Evolutionary conservation across 225 moss, liverwort and hornwort species (phyloP).

Genomic region (Polytrichum commune): DNA sequence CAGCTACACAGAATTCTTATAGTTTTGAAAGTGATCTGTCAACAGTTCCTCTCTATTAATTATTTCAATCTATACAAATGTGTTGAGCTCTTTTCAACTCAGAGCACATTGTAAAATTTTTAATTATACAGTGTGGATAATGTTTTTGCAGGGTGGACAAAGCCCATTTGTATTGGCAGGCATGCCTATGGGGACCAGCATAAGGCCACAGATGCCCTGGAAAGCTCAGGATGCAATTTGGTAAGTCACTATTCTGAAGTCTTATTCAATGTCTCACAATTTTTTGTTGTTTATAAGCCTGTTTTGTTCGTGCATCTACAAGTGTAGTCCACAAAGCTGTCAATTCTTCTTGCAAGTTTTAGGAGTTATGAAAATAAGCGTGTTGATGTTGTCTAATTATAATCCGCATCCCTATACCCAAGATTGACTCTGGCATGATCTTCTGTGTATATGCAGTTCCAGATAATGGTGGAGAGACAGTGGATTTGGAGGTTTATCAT

Average conservation of each 20-base stretch:
- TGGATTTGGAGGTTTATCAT: constrained; percentile 70
- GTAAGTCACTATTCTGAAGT: constrained; percentile 19
- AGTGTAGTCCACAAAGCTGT: too few species aligned
- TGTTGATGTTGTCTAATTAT: neutral
- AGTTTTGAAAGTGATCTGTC: too few species aligned
- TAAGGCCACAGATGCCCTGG: constrained; percentile 86
- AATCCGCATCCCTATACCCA: neutral
- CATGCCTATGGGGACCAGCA: constrained; percentile 92
- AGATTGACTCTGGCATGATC: neutral
- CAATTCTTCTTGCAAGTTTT: neutral
- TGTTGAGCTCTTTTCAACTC: too few species aligned
- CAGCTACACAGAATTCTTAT: neutral
- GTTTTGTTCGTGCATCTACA: too few species aligned
- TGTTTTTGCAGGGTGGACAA: constrained; percentile 56
- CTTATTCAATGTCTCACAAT: neutral
- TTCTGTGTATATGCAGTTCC: constrained; percentile 45
- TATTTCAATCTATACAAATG: too few species aligned
- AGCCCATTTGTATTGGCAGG: constrained; percentile 91
- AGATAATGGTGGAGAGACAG: constrained; percentile 51
- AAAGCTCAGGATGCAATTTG: constrained; percentile 81
- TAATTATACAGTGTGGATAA: too few species aligned
- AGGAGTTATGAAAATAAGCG: neutral
- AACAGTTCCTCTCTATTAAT: too few species aligned
- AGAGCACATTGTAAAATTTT: too few species aligned
- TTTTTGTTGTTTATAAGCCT: neutral